Base-by-base conservation (phyloP, 495 filamentous ascomycete species). In the Penicillium bovifimosum region DNA sequence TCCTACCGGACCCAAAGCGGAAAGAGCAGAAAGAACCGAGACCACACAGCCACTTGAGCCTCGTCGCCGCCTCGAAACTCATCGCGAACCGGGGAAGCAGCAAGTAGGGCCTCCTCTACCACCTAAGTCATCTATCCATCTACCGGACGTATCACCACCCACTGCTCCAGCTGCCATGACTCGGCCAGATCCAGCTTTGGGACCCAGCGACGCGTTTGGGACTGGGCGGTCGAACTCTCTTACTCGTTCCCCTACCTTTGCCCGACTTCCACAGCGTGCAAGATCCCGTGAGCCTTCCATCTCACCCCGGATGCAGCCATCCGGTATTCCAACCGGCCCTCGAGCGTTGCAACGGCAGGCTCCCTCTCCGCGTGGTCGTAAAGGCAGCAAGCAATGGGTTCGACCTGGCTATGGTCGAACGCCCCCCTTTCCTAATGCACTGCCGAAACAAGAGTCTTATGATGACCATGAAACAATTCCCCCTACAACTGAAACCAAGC, bases 371-470 rank as follows among this genome's bases (percentile, higher is more conserved):
- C 64, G 71, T 9, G 69, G 71, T 32, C 67, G 58, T 33, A 80
- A 68, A 50, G 61, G 47, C 56, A 83, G 76, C 52, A 84, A 83
- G 47, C 80, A 80, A 60, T 86, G 83, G 83, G 76, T 81, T 48
- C 83, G 82, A 42, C 76, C 82, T 5, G 70, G 65, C 14, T 75
- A 70, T 38, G 55, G 48, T 29, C 66, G 68, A 32, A 62, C 61
- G 0, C 62, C 65, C 2, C 51, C 67, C 16, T 50, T 58, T 72
- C 53, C 74, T 48, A 39, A 39, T 24, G 33, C 70, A 54, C 50
- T 71, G 53, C 39, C 68, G 52, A 53, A 71, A 63, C 59, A 77
- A 9, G 76, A 53, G 49, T 69, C 53, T 47, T 67, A 60, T 18
- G 77, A 80, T 42, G 67, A 71, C n/a, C 62, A 70, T 34, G 68